Evolutionary conservation across 2,329 filamentous ascomycete genomes (phyloP).

Genomic region (Fonsecaea multimorphosa): DNA sequence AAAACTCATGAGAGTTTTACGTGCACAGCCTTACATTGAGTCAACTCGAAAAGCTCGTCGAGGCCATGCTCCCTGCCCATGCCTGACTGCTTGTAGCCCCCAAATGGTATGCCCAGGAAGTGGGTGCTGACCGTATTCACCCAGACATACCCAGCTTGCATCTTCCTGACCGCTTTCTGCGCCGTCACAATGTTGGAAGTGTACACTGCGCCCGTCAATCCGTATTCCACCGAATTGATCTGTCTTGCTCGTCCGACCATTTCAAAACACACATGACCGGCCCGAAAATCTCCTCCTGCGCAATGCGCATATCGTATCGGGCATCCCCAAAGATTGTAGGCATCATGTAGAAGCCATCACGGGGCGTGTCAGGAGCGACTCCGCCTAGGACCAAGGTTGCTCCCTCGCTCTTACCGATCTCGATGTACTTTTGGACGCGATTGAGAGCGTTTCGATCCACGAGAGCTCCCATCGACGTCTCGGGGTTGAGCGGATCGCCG

Average conservation of each 20-base stretch:
- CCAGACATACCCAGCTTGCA: constrained; percentile 13
- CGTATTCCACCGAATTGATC: constrained; percentile 10
- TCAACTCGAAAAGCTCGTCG: constrained; percentile 1
- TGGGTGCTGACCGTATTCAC: constrained; percentile 21
- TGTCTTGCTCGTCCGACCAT: constrained; percentile 8
- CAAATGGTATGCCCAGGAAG: constrained; percentile 23
- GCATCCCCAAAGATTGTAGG: constrained; percentile 24
- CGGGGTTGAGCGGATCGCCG: constrained; percentile 69
- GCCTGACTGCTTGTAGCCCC: constrained; percentile 27
- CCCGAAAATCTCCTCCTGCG: constrained; percentile 29
- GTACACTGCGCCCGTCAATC: constrained; percentile 9
- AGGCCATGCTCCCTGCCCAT: constrained; percentile 18
- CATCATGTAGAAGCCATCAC: constrained; percentile 17
- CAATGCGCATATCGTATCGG: constrained; percentile 20
- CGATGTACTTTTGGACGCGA: constrained; percentile 16
- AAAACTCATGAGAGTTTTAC: constrained; percentile 11
- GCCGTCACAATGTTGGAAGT: constrained; percentile 8
- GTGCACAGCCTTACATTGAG: constrained; percentile 8
- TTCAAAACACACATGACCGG: constrained; percentile 16
- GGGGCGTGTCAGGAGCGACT: background rate
- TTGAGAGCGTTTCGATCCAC: constrained; percentile 1
- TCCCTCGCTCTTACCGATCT: constrained; percentile 24
- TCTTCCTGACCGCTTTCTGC: background rate
- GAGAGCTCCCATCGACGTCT: constrained; percentile 8
- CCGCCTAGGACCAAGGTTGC: constrained; percentile 1